Evolutionary conservation across 768 basidiomycete species (phyloP), one percentile per base, ranked within the genome.

Genomic region (Tephrocybe sp.): DNA sequence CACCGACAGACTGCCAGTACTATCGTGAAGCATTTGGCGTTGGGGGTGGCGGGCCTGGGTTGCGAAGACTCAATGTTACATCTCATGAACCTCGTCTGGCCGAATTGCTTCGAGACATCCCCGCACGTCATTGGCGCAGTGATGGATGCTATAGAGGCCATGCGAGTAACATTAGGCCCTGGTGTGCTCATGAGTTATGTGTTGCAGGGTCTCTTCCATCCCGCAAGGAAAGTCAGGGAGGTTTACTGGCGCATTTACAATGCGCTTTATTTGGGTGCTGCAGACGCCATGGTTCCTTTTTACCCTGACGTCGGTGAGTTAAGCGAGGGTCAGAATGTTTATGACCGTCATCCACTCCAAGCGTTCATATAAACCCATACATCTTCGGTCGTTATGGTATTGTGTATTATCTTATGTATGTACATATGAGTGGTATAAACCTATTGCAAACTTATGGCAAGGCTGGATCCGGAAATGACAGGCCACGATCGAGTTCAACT

Each of bases 1-100:
- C 97, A 98, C 64, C 87, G 97, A 49, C 97, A 99, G 67, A 99
- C 97, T 0, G 94, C 95, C 2, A 92, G 90, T 59, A 94, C 95
- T 8, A 99, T 99, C 58, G 95, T 99, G 61, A 98, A 98, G 73
- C 97, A 99, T 65, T 73, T 99, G 38, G 93, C 97, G 3, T 80
- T 99, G 24, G 97, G 97, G 36, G 94, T 97, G 5, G 94, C 97
- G 1, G 97, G 97, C 39, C 79, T 98, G 22, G 95, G 97, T 1
- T 94, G 93, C 60, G 97, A 99, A 70, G 97, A 99, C 69, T 95
- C 95, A 11, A 91, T 98, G 83, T 79, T 93, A 45, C 97, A 99
- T 63, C 70, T 98, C 42, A 91, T 98, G 86, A 99, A 99, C 65
- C 81, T 99, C 22, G 90, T 98, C 12, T 98, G 94, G 94, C 97